These are phyloP conservation scores for Wallemia ichthyophaga DNA, from an alignment of 1,284 basidiomycete species.

Conservation along the genomic window DNA sequence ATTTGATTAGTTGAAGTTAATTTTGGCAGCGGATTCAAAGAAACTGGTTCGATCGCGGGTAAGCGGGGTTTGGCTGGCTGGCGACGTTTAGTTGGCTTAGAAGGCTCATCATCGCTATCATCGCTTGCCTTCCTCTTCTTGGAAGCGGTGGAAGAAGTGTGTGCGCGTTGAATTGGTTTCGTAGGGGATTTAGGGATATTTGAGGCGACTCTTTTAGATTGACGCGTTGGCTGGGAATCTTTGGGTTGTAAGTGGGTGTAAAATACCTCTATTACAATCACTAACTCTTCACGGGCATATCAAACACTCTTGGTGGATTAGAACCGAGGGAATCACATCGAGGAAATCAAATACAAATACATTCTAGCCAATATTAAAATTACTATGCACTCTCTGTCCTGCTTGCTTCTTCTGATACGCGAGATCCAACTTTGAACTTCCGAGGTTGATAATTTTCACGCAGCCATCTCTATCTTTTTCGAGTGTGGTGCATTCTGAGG, in stretches of 20 bases:
- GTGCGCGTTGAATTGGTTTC: neutral
- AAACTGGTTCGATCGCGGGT: neutral
- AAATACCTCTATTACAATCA: no score
- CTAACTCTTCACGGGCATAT: neutral
- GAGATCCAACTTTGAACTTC: slow-evolving; percentile 12
- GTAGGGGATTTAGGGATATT: neutral
- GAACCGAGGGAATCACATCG: no score
- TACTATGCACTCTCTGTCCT: neutral
- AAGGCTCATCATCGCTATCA: neutral
- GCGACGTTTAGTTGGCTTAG: neutral
- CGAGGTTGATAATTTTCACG: slow-evolving; percentile 91
- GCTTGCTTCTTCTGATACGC: neutral
- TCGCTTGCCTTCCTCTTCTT: neutral
- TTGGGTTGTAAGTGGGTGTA: no score
- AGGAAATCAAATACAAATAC: neutral
- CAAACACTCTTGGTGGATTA: no score
- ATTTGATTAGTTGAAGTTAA: neutral
- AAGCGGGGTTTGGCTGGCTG: neutral
- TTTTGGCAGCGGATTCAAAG: neutral
- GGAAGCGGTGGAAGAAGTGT: neutral
- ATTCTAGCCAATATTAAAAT: neutral
- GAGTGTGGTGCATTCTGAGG: slow-evolving; percentile 60
- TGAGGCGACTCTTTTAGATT: neutral
- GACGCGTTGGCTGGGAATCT: neutral
- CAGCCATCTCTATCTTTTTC: slow-evolving; percentile 97